These are phyloP conservation scores for Begonia masoniana DNA, from an alignment of 306 rosid genomes.

Conservation along the genomic window DNA sequence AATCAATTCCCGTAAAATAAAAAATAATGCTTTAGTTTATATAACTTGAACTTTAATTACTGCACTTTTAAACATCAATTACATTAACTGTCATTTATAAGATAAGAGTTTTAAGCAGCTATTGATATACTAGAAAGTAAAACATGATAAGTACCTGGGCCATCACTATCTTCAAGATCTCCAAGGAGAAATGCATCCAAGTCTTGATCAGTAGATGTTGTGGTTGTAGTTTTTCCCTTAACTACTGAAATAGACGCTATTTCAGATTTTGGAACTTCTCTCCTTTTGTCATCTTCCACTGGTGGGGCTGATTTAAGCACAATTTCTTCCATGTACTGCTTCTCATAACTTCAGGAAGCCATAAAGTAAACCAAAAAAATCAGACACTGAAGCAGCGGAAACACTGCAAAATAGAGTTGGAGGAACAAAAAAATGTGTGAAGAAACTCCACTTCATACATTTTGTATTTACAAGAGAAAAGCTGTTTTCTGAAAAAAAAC, in stretches of 20 bases:
- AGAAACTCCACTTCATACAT: no score
- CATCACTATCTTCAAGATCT: constrained; percentile 41
- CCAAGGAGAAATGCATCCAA: constrained; percentile 59
- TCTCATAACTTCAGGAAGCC: constrained; percentile 39
- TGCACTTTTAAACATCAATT: no score
- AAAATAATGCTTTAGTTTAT: no score
- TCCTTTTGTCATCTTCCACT: constrained; percentile 21
- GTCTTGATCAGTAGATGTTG: constrained; percentile 38
- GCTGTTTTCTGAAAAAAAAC: no score
- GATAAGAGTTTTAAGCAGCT: background rate
- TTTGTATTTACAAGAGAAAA: no score
- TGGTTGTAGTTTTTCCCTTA: constrained; percentile 25
- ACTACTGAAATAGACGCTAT: constrained; percentile 21
- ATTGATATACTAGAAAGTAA: background rate
- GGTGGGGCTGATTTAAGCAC: constrained; percentile 26
- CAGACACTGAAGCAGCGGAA: no score
- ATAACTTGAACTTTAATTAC: no score
- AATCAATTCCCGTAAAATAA: no score
- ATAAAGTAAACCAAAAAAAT: constrained; percentile 5
- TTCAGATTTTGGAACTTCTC: constrained; percentile 25
- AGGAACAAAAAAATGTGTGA: no score
- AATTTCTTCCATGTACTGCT: constrained; percentile 31
- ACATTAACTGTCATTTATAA: background rate
- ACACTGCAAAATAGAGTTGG: no score
- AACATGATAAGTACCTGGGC: constrained; percentile 24